Percentiles rank a stretch among this genome's conserved stretches.
These are phyloP conservation scores for Amauroascus verrucosus DNA, from an alignment of 2,329 filamentous ascomycete genomes.

Conservation along the genomic window DNA sequence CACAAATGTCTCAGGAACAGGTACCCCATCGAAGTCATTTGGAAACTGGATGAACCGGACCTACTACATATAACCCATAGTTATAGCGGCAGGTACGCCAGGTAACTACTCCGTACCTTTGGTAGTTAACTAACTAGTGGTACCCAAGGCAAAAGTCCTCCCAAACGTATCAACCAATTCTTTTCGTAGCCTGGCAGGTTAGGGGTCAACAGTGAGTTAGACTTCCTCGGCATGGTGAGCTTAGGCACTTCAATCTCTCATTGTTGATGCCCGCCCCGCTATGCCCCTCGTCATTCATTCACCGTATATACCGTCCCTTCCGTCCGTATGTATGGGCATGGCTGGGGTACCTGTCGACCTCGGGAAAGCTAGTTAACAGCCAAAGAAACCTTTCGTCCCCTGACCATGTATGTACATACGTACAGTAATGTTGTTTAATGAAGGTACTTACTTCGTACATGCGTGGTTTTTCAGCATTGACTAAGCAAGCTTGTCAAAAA, in stretches of 20 bases:
- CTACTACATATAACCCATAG: not conserved
- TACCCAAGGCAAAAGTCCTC: not conserved
- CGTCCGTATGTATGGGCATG: not conserved
- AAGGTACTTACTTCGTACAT: not conserved
- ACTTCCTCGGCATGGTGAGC: not conserved
- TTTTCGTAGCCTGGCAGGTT: not conserved
- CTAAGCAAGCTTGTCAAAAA: not conserved
- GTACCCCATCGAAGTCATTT: not conserved
- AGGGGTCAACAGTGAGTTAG: not conserved
- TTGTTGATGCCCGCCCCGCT: not conserved
- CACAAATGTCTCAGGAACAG: not conserved
- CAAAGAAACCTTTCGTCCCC: not conserved
- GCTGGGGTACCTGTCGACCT: not conserved
- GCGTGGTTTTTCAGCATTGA: not conserved
- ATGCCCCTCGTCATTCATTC: conserved; percentile 6
- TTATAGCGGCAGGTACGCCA: not conserved
- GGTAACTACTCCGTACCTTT: too few species aligned
- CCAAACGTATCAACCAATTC: not conserved
- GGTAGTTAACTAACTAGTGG: not conserved
- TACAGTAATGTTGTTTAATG: not conserved
- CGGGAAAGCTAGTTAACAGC: not conserved
- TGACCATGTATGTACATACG: not conserved
- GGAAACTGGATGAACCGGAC: not conserved
- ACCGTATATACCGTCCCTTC: not conserved
- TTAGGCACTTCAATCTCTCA: conserved; percentile 3